Evolutionary conservation across 257 asterid genomes (phyloP).

Genomic region (Solanum peruvianum): DNA sequence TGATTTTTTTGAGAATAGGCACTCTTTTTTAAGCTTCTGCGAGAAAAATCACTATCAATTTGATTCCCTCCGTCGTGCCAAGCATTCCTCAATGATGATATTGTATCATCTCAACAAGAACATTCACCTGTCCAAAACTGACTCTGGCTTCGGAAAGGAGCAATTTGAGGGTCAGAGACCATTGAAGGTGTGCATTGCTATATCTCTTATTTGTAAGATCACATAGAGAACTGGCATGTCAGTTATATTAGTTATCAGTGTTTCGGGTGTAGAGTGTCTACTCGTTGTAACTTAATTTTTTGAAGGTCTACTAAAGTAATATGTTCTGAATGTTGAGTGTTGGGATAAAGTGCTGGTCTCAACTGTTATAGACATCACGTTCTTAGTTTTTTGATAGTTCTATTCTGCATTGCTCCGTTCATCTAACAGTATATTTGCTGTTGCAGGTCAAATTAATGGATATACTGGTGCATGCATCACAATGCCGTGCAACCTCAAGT

Average conservation of each 20-base stretch:
- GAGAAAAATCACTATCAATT: constrained; percentile 50
- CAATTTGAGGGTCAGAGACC: neutral
- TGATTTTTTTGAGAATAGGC: constrained; percentile 38
- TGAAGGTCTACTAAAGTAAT: neutral
- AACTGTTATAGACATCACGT: neutral
- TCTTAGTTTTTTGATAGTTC: neutral
- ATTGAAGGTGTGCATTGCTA: constrained; percentile 17
- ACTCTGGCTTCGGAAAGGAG: neutral
- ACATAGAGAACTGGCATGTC: neutral
- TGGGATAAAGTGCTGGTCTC: neutral
- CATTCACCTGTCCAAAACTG: neutral
- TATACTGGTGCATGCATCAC: constrained; percentile 29
- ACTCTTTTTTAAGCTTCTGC: constrained; percentile 55
- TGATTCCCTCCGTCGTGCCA: constrained; percentile 60
- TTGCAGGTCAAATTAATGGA: constrained; percentile 22
- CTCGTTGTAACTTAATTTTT: neutral
- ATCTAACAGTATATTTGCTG: neutral
- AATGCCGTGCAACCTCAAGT: constrained; percentile 14
- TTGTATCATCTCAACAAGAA: constrained; percentile 39
- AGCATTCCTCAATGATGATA: constrained; percentile 87
- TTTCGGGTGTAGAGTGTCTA: neutral
- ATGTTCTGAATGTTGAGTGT: neutral
- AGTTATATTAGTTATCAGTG: neutral
- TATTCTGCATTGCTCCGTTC: neutral
- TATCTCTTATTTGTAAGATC: neutral